Conservation (phyloP, 108 stramenopile genomes). For the Cyclotella baltica region DNA sequence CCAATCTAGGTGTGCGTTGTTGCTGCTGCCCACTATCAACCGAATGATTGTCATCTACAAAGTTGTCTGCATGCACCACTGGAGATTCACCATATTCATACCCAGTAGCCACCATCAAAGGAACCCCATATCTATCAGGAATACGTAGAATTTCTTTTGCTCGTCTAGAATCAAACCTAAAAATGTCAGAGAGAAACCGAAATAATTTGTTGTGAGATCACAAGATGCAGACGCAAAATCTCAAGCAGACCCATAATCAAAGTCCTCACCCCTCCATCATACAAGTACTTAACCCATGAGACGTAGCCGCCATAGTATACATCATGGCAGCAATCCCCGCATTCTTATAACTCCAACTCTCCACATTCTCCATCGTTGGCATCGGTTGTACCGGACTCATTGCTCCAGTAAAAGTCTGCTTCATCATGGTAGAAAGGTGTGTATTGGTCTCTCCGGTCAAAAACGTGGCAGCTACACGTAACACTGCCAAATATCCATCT, state of each 20-base stretch:
- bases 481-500: constrained; percentile 66
- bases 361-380: constrained; percentile 78
- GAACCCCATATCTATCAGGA: constrained; percentile 80
- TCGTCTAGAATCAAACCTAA: constrained; percentile 63
- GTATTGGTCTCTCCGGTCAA: constrained; percentile 72
- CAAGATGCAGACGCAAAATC: too few relatives aligned
- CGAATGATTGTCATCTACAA: constrained; percentile 31
- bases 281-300: constrained; percentile 73
- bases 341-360: constrained; percentile 82
- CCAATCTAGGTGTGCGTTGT: constrained; percentile 56
- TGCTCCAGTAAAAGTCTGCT: constrained; percentile 58
- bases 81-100: constrained; percentile 64
- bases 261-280: constrained; percentile 75
- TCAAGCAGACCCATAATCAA: neutral
- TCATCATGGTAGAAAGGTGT: constrained; percentile 68
- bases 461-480: constrained; percentile 75
- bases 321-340: constrained; percentile 65
- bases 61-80: constrained; percentile 25
- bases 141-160: constrained; percentile 68
- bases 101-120: constrained; percentile 74
- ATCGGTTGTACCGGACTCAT: constrained; percentile 71
- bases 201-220: neutral
- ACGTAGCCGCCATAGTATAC: constrained; percentile 69
- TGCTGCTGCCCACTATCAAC: neutral
- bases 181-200: neutral